A percentile compares a stretch with the other conserved stretches of the same genome.
Evolutionary conservation across 176 grass and related monocot species (phyloP).

Genomic region (Melocanna baccifera): DNA sequence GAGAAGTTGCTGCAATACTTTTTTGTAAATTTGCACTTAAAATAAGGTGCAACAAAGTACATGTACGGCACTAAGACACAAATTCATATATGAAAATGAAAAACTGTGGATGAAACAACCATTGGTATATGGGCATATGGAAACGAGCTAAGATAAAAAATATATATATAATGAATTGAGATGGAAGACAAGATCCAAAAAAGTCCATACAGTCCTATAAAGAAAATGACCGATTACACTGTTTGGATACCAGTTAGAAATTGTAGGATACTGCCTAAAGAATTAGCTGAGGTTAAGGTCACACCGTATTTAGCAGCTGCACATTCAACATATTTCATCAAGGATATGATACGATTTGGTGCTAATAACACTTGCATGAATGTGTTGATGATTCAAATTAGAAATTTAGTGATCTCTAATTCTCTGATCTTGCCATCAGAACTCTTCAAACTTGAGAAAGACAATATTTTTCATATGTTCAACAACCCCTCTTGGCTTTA

Average conservation of each 20-base stretch:
- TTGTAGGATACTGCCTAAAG: background rate
- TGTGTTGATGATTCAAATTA: background rate
- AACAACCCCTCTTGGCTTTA: background rate
- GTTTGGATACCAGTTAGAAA: background rate
- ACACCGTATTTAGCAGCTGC: background rate
- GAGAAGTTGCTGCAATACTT: background rate
- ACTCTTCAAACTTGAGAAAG: background rate
- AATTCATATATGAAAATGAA: conserved; percentile 3
- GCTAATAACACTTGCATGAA: background rate
- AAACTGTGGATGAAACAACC: background rate
- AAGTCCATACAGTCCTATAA: background rate
- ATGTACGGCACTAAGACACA: background rate
- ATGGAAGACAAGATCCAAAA: background rate
- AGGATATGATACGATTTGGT: background rate
- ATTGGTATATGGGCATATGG: background rate
- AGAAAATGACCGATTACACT: background rate
- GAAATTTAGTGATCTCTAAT: background rate
- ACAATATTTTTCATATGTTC: background rate
- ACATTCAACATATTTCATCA: background rate
- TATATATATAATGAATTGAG: background rate
- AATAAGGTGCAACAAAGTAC: background rate
- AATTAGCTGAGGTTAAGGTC: background rate
- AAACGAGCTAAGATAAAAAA: background rate
- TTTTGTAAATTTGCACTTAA: background rate
- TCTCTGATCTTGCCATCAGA: background rate